Base-by-base conservation (phyloP, 2,329 filamentous ascomycete genomes). In the Periconia sp. region DNA sequence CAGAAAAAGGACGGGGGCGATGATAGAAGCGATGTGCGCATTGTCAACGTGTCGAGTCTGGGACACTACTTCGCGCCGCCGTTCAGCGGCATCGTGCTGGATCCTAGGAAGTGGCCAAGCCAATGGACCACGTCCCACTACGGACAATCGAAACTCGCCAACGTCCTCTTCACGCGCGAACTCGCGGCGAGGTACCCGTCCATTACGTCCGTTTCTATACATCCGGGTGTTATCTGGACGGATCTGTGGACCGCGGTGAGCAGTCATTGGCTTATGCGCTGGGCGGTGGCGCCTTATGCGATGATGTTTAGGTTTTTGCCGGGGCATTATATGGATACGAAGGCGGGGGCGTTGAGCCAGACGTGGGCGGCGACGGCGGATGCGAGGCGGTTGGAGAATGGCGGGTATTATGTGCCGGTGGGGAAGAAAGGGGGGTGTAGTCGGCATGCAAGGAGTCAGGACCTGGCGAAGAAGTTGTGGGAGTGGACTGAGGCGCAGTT, bases 191-290 rank as follows among this genome's bases (percentile, higher is more conserved):
- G 70, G 0, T 78, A 82, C 55, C 80, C 80, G 1, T 50, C 68
- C 2, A 74, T 83, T 49, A 79, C 72, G 0, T 68, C 68, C 7
- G 73, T 77, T 0, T 69, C 76, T 0, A 57, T 82, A 5, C 80
- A 83, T 54, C 81, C 81, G 0, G 81, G 81, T 13, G 70, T 79
- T 19, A 77, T 82, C 17, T 53, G 72, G 15, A 81, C 80, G 1
- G 76, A 79, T 30, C 55, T 81, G n/a, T 76, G 67, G 37, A 54
- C 59, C 2, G 49, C 52, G 1, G 23, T 70, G n/a, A 52, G 57
- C 40, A 47, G 56, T 1, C 71, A 67, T 20, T 37, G 60, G 5
- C 52, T 75, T 7, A 9, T 72, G 37, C 63, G 59, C 41, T 50
- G 62, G 1, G 61, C 59, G 0, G 10, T 71, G 9, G 68, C 60